These are phyloP conservation scores for Euphorbia pulcherrima DNA, from an alignment of 345 rosid species.

Conservation along the genomic window DNA sequence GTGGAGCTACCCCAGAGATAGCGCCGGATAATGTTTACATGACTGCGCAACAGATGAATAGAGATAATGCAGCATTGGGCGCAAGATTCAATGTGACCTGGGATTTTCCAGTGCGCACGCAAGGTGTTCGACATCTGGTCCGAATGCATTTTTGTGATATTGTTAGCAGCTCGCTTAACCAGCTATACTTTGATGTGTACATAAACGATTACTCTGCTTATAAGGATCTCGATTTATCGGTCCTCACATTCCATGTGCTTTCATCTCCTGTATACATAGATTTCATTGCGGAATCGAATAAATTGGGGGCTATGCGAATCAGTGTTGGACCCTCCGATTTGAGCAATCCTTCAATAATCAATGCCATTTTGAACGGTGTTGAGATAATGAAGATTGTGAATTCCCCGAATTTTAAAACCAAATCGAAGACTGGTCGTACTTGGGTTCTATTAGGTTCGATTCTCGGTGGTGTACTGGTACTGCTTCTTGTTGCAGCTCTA, in stretches of 20 bases:
- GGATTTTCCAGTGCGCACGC: constrained; percentile 54
- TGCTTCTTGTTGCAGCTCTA: constrained; percentile 34
- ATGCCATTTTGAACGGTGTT: constrained; percentile 81
- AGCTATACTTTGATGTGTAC: constrained; percentile 74
- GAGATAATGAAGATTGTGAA: constrained; percentile 78
- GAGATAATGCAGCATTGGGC: constrained; percentile 41
- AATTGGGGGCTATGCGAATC: constrained; percentile 42
- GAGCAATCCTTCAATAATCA: constrained; percentile 47
- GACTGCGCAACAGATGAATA: constrained; percentile 89
- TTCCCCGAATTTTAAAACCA: constrained; percentile 22
- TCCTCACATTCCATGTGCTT: constrained; percentile 53
- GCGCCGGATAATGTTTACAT: constrained; percentile 83
- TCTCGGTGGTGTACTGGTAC: constrained; percentile 52
- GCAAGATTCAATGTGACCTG: constrained; percentile 71
- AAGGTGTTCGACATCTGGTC: constrained; percentile 53
- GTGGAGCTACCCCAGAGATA: constrained; percentile 63
- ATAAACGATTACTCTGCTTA: constrained; percentile 56
- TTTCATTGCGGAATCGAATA: constrained; percentile 62
- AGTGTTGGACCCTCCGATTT: constrained; percentile 86
- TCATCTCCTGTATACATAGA: constrained; percentile 73
- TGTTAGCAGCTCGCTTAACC: constrained; percentile 66
- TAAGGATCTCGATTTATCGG: constrained; percentile 73
- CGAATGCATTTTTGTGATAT: constrained; percentile 95
- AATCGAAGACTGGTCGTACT: constrained; percentile 34
- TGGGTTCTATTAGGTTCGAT: constrained; percentile 56